phyloP scores from a whole-genome alignment of 2,329 filamentous ascomycete species.

The Dothidotthia symphoricarpi region DNA sequence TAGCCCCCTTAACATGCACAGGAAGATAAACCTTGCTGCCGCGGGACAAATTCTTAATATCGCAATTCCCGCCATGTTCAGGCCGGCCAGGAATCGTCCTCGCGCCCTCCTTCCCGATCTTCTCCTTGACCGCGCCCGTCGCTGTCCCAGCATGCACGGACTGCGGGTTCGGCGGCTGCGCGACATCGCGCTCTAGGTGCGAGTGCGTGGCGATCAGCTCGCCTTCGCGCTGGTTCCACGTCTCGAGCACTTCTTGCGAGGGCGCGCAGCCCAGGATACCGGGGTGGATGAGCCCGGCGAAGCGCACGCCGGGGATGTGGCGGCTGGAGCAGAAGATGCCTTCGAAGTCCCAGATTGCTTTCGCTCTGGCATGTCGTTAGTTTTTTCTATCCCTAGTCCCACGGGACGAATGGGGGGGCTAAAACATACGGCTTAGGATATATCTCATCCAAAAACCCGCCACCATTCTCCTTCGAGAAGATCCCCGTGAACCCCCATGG shows the following conservation, averaged over 20 bases:
- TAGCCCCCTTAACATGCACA: conserved; percentile 81
- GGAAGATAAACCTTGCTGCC: conserved; percentile 84
- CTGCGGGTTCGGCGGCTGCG: conserved; percentile 69
- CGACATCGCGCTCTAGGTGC: conserved; percentile 62
- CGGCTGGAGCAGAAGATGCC: conserved; percentile 79
- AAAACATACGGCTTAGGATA: conserved; percentile 72
- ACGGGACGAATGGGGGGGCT: neutral
- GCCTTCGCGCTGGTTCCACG: conserved; percentile 81
- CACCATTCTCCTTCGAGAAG: conserved; percentile 78
- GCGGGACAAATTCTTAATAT: conserved; percentile 81
- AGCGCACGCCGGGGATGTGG: conserved; percentile 72
- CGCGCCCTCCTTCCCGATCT: conserved; percentile 74
- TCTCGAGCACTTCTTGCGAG: conserved; percentile 70
- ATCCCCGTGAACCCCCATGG: conserved; percentile 90
- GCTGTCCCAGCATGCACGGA: conserved; percentile 72
- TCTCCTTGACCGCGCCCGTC: conserved; percentile 57
- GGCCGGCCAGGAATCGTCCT: conserved; percentile 80
- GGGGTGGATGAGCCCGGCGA: conserved; percentile 85
- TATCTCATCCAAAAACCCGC: conserved; percentile 82
- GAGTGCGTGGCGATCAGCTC: conserved; percentile 72
- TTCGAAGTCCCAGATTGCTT: conserved; percentile 76
- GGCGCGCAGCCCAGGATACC: conserved; percentile 90
- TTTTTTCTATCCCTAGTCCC: neutral
- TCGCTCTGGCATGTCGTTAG: conserved; percentile 52
- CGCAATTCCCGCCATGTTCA: conserved; percentile 87